phyloP scores from a whole-genome alignment of 78 protist genomes.

The Guillardia theta region DNA sequence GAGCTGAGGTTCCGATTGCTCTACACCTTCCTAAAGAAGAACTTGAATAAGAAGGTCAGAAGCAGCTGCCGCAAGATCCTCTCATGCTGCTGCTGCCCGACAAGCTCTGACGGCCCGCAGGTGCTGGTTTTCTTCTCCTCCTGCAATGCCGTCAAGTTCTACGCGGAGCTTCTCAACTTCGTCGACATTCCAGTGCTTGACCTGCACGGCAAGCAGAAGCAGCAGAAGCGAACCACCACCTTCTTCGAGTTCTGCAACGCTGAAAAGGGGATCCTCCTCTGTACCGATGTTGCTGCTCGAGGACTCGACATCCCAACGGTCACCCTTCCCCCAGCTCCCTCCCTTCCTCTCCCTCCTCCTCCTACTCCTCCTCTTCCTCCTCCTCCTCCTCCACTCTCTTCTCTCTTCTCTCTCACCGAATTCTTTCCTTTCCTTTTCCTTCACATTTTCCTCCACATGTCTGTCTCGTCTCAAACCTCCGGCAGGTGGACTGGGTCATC shows the following conservation, averaged over 20 bases:
- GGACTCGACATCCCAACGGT: slow-evolving; percentile 22
- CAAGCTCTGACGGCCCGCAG: not conserved
- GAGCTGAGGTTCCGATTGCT: slow-evolving; percentile 87
- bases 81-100: no score
- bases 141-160: slow-evolving; percentile 77
- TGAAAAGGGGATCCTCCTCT: not conserved
- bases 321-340: not conserved
- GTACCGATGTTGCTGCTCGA: slow-evolving; percentile 25
- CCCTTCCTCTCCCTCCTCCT: not conserved
- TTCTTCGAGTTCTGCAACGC: slow-evolving; percentile 97
- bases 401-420: not conserved
- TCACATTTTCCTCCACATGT: not conserved
- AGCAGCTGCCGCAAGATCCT: no score
- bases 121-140: not conserved
- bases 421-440: not conserved
- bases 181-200: slow-evolving; percentile 83
- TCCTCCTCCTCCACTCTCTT: not conserved
- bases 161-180: slow-evolving; percentile 97
- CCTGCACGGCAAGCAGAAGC: slow-evolving; percentile 37
- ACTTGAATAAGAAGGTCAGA: slow-evolving; percentile 71
- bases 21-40: slow-evolving; percentile 93
- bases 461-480: no score
- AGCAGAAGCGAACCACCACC: slow-evolving; percentile 91
- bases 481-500: slow-evolving; percentile 22
- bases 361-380: not conserved